Evolutionary conservation across 768 basidiomycete species (phyloP), one percentile per base, ranked within the genome.

Genomic region (Daedaleopsis sinensis): DNA sequence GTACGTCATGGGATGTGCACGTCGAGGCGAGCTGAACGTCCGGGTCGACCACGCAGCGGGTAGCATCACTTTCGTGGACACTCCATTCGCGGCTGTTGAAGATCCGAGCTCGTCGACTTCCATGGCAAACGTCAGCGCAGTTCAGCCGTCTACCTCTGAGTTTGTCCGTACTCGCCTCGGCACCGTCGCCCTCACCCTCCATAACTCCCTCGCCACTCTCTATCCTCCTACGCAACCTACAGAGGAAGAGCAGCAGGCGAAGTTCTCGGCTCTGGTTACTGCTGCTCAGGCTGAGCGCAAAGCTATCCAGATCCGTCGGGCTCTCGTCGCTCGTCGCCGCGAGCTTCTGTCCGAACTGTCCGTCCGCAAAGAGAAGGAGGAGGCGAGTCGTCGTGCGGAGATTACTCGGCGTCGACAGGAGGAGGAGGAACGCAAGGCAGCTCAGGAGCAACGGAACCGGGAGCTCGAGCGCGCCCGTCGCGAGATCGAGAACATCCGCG

Each of bases 1-100:
- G 5, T 98, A 96, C 75, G 78, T 98, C 64, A 96, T 97, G 91
- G 88, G 90, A 38, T 93, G 94, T 60, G 93, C 93, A 47, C 85
- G 89, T 50, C 85, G 90, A 9, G 93, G 93, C 42, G 94, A 97
- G 73, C 84, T 98, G 52, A 82, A 78, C 67, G 89, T 97, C 64
- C 87, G 88, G 16, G 86, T 98, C 48, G 94, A 98, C 74, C 96
- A 99, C 72, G 88, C 90, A 35, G 84, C 83, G 3, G 91, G 93
- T 18, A 88, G 86, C 61, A 87, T 98, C 74, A 81, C 86, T 7
- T 99, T 98, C 69, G 81, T 88, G 48, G 91, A 95, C 67, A 88
- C 91, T 57, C 82, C 88, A 0, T 93, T 90, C 68, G 75, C 78
- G n/a, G 67, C 70, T 19, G 56, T 71, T 3, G 78, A 80, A 35